phyloP scores from a whole-genome alignment of 148 eudicot species.

The Fallopia convolvulus region DNA sequence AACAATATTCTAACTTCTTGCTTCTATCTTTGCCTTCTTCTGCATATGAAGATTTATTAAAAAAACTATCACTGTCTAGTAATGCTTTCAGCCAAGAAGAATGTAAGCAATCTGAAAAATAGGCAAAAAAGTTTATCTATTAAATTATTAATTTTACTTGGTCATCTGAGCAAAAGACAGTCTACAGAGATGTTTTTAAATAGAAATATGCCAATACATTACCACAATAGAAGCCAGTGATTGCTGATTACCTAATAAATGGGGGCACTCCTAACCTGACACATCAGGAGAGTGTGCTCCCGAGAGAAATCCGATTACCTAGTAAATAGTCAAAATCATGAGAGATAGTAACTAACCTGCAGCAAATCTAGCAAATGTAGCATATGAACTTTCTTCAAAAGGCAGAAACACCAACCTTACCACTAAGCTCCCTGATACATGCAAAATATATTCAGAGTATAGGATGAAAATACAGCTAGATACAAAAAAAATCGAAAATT shows the following conservation, averaged over 20 bases:
- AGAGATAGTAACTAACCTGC: conserved; percentile 58
- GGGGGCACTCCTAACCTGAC: no score
- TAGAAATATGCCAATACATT: background rate
- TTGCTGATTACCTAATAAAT: no score
- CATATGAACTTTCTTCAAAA: conserved; percentile 95
- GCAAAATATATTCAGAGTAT: background rate
- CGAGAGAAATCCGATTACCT: background rate
- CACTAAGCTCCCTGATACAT: conserved; percentile 83
- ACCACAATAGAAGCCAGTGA: no score
- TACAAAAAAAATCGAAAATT: background rate
- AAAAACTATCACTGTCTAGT: background rate
- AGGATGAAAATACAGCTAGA: background rate
- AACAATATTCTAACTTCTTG: conserved; percentile 48
- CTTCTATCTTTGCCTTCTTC: conserved; percentile 53
- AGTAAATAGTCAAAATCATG: background rate
- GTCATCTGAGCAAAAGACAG: background rate
- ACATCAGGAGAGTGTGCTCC: no score
- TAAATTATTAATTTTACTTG: background rate
- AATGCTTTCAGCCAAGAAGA: background rate
- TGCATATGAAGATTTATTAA: conserved; percentile 25
- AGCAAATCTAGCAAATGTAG: conserved; percentile 94
- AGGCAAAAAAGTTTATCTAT: no score
- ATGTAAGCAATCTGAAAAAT: background rate
- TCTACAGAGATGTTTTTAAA: background rate
- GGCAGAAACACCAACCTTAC: conserved; percentile 96